Base-by-base conservation (phyloP, 495 filamentous ascomycete species). In the Penicillium roqueforti region DNA sequence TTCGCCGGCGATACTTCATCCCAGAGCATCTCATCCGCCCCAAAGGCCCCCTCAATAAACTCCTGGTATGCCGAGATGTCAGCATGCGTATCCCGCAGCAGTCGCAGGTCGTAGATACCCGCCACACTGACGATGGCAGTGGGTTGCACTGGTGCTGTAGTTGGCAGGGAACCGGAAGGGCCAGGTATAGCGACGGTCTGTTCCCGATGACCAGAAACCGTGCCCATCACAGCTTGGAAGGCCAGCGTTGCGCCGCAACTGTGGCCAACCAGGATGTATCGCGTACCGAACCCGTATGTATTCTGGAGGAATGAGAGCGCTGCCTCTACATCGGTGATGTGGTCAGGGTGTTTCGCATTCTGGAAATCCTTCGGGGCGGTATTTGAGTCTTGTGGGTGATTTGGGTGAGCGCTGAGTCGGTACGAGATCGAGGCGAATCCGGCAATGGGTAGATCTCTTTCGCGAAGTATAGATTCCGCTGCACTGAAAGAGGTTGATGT, bases 361-460 rank as follows among this genome's bases (percentile, higher is more conserved):
- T 74, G 73, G 48, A 62, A 73, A 44, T 74, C 66, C 6, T 58
- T 56, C 11, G 70, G 56, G n/a, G 66, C 46, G 0, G 73, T 77
- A 13, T 34, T 62, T 9, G 70, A 69, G 60, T 80, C 71, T 56
- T 80, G 76, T 0, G 85, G 77, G 65, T 83, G 75, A 8, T 63
- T 51, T 0, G 88, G 86, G 66, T 93, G 81, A 1, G 88, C 78
- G 22, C 85, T 91, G 22, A 95, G 80, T 18, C 91, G 83, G 76
- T 96, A 95, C 58, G 88, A 84, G 51, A 95, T 71, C 3, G 85
- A 87, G 31, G 85, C 87, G 57, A 90, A 76, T 41, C 79, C 87
- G 3, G 78, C 75, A 42, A 92, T 77, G 23, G 70, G 54, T 18
- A 54, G 52, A 25, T 38, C 51, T 23, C 62, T 61, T 34, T 63